Evolutionary conservation across 164 flowering plant species (phyloP).

Genomic region (Tetracentron sinense): DNA sequence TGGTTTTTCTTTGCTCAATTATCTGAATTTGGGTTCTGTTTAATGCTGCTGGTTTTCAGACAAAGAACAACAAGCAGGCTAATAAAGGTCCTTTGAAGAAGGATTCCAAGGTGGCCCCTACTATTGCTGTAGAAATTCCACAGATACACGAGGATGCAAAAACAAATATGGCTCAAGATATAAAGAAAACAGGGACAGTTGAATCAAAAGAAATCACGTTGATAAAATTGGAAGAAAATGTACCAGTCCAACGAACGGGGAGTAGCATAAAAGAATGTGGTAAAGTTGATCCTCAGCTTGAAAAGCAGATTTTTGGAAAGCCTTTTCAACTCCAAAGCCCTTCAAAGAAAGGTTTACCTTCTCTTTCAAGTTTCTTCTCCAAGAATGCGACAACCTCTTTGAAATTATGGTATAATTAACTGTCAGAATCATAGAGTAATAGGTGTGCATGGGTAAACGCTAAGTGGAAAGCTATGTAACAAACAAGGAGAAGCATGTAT

Average conservation of each 20-base stretch:
- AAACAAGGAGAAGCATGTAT: too few species aligned
- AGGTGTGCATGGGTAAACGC: neutral
- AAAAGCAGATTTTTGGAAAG: slow-evolving; percentile 4
- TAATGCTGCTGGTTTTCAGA: slow-evolving; percentile 36
- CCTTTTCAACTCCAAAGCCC: slow-evolving; percentile 16
- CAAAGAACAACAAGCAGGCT: slow-evolving; percentile 35
- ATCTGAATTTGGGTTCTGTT: slow-evolving; percentile 6
- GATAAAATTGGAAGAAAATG: slow-evolving; percentile 13
- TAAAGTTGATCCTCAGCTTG: slow-evolving; percentile 13
- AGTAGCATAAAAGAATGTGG: neutral
- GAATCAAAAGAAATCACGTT: slow-evolving; percentile 12
- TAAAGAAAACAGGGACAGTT: slow-evolving; percentile 13
- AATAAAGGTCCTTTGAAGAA: slow-evolving; percentile 28
- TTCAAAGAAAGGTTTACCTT: slow-evolving; percentile 35
- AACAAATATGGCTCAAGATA: slow-evolving; percentile 18
- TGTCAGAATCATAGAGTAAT: neutral
- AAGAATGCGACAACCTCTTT: neutral
- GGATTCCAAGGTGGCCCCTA: slow-evolving; percentile 34
- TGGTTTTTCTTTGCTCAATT: neutral
- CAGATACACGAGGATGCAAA: slow-evolving; percentile 21
- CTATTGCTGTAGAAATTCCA: slow-evolving; percentile 20
- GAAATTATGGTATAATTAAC: neutral
- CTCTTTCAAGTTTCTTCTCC: neutral
- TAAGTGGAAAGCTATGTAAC: neutral
- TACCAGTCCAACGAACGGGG: slow-evolving; percentile 7